Percentiles rank a stretch among this genome's conserved stretches.
These are phyloP conservation scores for Amaranthus hypochondriacus DNA, from an alignment of 148 eudicot species.

Conservation along the genomic window DNA sequence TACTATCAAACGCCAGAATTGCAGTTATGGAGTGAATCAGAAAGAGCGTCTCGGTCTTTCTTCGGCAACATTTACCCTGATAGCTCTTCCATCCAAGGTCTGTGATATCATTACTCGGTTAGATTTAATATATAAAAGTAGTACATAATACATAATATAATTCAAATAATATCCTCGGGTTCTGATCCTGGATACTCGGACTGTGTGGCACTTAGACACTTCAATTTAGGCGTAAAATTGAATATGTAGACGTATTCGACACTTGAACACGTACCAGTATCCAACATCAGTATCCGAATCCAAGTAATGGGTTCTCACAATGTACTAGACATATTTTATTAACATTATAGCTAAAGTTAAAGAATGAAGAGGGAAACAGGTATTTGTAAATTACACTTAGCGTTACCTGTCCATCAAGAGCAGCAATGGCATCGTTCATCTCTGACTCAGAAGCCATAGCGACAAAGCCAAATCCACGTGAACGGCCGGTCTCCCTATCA, in stretches of 20 bases:
- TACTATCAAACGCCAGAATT: conserved; percentile 21
- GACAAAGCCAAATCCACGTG: conserved; percentile 90
- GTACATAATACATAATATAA: no score
- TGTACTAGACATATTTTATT: neutral
- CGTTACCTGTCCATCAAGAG: conserved; percentile 76
- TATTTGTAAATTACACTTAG: neutral
- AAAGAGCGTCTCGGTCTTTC: conserved; percentile 57
- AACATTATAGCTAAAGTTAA: neutral
- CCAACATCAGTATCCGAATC: no score
- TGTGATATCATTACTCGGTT: conserved; percentile 27
- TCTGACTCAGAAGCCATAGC: conserved; percentile 71
- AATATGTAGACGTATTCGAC: no score
- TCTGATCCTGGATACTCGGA: no score
- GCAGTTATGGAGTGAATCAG: conserved; percentile 17
- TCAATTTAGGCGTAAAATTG: no score
- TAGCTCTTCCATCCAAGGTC: conserved; percentile 63
- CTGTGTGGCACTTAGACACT: no score
- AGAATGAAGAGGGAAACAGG: neutral
- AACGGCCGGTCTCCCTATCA: conserved; percentile 78
- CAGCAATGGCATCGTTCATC: conserved; percentile 70
- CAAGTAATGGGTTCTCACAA: neutral
- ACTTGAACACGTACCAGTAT: no score
- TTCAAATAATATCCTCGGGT: no score
- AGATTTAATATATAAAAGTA: neutral
- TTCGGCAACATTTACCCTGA: conserved; percentile 70